phyloP scores from a whole-genome alignment of 2,329 filamentous ascomycete species.

The Apiospora pterosperma region DNA sequence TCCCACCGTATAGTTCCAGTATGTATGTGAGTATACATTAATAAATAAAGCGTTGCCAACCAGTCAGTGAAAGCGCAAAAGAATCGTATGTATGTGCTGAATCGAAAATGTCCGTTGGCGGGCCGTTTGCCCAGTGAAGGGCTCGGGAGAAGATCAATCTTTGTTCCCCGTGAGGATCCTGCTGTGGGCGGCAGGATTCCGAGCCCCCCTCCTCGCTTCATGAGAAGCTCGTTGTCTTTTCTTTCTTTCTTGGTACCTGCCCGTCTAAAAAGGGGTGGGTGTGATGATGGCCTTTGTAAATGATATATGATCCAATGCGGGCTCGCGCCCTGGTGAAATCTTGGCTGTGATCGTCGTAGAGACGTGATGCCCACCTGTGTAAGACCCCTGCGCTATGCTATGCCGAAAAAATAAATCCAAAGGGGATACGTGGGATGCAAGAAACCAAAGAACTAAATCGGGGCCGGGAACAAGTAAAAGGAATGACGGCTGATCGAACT shows the following conservation, averaged over 20 bases:
- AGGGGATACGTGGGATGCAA: not conserved
- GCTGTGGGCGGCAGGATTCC: not conserved
- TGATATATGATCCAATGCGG: constrained; percentile 9
- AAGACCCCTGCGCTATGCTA: constrained; percentile 9
- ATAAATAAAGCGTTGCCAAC: not conserved
- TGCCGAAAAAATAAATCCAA: constrained; percentile 2
- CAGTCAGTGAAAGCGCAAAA: not conserved
- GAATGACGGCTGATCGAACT: not conserved
- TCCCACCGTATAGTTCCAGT: not conserved
- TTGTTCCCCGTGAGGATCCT: constrained; percentile 5
- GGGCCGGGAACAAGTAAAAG: constrained; percentile 3
- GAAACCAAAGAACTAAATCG: not conserved
- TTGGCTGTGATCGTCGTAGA: constrained; percentile 16
- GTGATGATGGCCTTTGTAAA: constrained; percentile 3
- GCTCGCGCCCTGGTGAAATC: constrained; percentile 24
- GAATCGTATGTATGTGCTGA: not conserved
- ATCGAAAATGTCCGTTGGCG: not conserved
- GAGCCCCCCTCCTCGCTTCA: not conserved
- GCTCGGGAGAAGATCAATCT: not conserved
- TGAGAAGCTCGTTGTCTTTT: constrained; percentile 14
- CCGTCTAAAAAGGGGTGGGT: constrained; percentile 14
- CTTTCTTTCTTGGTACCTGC: constrained; percentile 13
- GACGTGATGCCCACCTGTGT: constrained; percentile 10
- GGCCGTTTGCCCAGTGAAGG: not conserved
- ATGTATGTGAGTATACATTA: not conserved